Evolutionary conservation across 805 yeast genomes (phyloP).

Genomic region (Starmerella tilneyi): DNA sequence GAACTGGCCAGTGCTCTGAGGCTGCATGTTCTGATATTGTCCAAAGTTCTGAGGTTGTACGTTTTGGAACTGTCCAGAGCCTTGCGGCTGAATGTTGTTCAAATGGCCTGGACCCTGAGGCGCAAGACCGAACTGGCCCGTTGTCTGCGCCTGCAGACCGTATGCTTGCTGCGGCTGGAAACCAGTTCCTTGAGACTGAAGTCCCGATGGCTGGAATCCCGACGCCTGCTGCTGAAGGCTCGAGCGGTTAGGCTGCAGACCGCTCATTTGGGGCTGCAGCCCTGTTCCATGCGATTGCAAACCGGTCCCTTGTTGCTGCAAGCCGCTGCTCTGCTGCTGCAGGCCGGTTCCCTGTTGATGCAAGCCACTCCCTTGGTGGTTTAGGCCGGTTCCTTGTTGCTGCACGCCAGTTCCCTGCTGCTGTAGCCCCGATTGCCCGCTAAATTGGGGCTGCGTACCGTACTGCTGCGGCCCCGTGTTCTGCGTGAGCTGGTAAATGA

Average conservation of each 20-base stretch:
- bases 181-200: neutral
- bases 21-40: neutral
- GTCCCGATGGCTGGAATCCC: neutral
- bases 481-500: constrained; percentile 21
- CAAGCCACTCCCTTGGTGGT: neutral
- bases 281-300: neutral
- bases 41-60: neutral
- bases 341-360: constrained; percentile 2
- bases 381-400: neutral
- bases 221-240: neutral
- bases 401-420: constrained; percentile 1
- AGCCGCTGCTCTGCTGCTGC: constrained; percentile 1
- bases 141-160: constrained; percentile 12
- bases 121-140: constrained; percentile 1
- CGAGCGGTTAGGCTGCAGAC: neutral
- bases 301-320: constrained; percentile 14
- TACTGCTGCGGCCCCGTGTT: constrained; percentile 1
- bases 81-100: neutral
- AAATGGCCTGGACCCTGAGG: neutral
- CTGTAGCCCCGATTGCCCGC: constrained; percentile 5
- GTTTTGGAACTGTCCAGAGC: neutral
- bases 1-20: neutral
- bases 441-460: neutral
- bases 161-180: constrained; percentile 1
- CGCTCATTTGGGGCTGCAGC: neutral